A percentile compares a stretch with the other conserved stretches of the same genome.
phyloP scores from a whole-genome alignment of 2,329 filamentous ascomycete genomes.

The Cytospora schulzeri region DNA sequence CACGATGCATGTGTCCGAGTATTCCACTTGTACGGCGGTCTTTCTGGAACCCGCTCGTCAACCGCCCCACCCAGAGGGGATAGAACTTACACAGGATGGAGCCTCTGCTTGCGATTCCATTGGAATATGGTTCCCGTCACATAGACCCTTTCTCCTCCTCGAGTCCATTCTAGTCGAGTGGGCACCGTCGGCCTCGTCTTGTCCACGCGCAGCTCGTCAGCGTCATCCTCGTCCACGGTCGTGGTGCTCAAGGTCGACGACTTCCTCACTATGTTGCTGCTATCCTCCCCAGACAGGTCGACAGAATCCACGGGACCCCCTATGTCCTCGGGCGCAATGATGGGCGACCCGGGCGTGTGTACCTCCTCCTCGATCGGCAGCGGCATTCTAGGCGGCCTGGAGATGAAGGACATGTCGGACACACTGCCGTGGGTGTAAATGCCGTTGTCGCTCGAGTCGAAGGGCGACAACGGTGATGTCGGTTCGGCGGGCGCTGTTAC shows the following conservation, averaged over 20 bases:
- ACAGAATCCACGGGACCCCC: conserved; percentile 54
- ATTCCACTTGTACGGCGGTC: conserved; percentile 17
- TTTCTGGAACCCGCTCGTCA: conserved; percentile 13
- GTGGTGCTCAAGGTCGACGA: conserved; percentile 63
- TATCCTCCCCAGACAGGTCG: conserved; percentile 51
- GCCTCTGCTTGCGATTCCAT: conserved; percentile 91
- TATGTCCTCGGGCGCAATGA: conserved; percentile 70
- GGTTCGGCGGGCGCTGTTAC: conserved; percentile 19
- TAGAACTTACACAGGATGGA: conserved; percentile 77
- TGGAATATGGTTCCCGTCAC: conserved; percentile 97
- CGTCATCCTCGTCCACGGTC: conserved; percentile 74
- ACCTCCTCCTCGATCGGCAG: conserved; percentile 92
- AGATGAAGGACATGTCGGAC: conserved; percentile 64
- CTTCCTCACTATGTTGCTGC: conserved; percentile 51
- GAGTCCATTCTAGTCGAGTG: conserved; percentile 82
- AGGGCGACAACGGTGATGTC: conserved; percentile 38
- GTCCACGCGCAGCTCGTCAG: conserved; percentile 75
- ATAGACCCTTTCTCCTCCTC: conserved; percentile 85
- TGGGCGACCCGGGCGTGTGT: conserved; percentile 86
- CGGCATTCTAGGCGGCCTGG: conserved; percentile 83
- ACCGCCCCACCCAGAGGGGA: conserved; percentile 7
- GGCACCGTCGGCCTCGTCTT: conserved; percentile 79
- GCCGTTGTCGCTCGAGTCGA: conserved; percentile 44
- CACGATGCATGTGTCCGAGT: conserved; percentile 14
- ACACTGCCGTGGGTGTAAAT: conserved; percentile 58